Base-by-base conservation (phyloP, 2,329 filamentous ascomycete genomes). In the Xylaria sp. region DNA sequence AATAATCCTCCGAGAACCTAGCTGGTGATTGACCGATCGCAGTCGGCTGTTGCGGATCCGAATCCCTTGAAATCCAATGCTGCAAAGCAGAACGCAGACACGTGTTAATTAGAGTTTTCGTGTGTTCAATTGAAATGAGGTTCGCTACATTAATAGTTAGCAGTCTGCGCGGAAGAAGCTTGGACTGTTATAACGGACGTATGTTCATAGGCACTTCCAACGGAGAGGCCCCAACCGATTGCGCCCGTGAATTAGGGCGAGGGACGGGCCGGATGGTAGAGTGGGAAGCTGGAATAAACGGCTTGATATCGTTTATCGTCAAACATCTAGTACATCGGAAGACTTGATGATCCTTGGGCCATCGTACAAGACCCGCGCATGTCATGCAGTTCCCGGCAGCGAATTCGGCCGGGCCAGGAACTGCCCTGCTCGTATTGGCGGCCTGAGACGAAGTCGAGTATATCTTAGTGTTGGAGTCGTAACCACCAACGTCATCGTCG, bases 281-380 rank as follows among this genome's bases (percentile, higher is more conserved):
- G 51, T 73, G 67, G 19, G 69, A 42, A 30, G 74, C 67, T 12
- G 78, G 75, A 36, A 77, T 77, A 32, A 70, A 62, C 1, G 85
- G 85, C 68, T 86, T 84, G 61, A 97, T 79, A 77, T 97, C 93
- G 77, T 97, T 97, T 77, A 97, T 89, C 19, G 92, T 96, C 75
- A 92, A 82, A 79, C 94, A 97, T 63, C 93, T 91, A 50, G 92
- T 92, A 79, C 94, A 97, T 73, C 93, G 88, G 79, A 96, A 97
- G 45, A 91, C 87, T 42, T 87, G 87, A 69, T 94, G 81, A 61
- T 90, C 88, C 69, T 86, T 88, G 1, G 93, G 93, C 90, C 93
- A 97, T 65, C 91, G 87, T 71, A 97, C 90, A 64, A 90, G 88
- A 63, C 91, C 92, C 74, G 91, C 92, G 79, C 94, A 97, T 39